These are phyloP conservation scores for Prunus kanzakura DNA, from an alignment of 306 rosid species.

Conservation along the genomic window DNA sequence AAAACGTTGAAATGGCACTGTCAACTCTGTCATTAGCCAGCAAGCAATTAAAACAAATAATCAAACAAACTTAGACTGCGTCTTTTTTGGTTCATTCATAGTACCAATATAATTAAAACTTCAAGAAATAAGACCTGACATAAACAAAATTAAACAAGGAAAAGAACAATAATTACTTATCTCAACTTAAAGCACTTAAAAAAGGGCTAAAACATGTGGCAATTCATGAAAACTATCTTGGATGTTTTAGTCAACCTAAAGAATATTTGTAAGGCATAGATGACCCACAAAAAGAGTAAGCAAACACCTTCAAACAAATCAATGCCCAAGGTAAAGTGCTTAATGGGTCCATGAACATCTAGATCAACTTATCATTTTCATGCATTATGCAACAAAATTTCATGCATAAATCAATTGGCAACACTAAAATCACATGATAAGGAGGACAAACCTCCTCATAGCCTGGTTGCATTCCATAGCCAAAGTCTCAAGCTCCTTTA, in stretches of 20 bases:
- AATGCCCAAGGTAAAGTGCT: neutral
- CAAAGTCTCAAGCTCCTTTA: slow-evolving; percentile 67
- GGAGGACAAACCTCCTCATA: slow-evolving; percentile 50
- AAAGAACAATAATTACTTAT: neutral
- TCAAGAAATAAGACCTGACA: neutral
- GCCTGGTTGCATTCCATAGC: slow-evolving; percentile 76
- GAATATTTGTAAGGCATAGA: neutral
- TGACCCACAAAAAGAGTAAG: neutral
- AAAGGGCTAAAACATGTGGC: neutral
- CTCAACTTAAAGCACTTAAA: neutral
- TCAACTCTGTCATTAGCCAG: neutral
- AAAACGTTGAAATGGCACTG: neutral
- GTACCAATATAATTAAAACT: neutral
- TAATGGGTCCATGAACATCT: neutral
- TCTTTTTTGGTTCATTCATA: neutral
- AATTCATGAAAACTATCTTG: neutral
- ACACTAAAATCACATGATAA: neutral
- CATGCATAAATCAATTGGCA: neutral
- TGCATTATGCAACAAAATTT: neutral
- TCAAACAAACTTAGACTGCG: neutral
- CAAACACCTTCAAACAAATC: neutral
- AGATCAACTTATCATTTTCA: neutral
- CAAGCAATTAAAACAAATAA: neutral
- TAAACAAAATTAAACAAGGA: neutral
- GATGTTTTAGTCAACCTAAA: neutral